Base-by-base conservation (phyloP, 768 basidiomycete species). In the Rhodotorula sphaerocarpa region DNA sequence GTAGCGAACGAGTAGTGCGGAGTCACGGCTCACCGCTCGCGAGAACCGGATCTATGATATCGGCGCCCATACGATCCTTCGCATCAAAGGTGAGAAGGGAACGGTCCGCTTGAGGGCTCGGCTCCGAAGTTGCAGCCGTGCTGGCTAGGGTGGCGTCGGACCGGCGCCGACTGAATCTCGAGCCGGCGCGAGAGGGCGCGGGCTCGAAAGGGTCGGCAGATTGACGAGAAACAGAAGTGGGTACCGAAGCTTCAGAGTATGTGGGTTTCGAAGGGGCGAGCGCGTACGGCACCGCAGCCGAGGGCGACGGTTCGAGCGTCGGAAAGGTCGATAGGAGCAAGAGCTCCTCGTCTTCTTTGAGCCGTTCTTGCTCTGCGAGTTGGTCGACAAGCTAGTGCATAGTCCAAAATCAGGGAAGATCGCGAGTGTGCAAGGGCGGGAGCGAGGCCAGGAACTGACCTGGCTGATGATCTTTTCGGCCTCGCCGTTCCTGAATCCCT, bases 381-480 rank as follows among this genome's bases (percentile, higher is more conserved):
- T 67, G 66, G 39, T 67, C 66, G 50, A 67, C 66, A 20, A 67
- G 57, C 52, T 57, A 16, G 36, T 39, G 36, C 36, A 16, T 16
- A 39, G n/a, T n/a, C n/a, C n/a, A n/a, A n/a, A n/a, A n/a, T n/a
- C n/a, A n/a, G n/a, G n/a, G n/a, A n/a, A n/a, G n/a, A n/a, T n/a
- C n/a, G n/a, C n/a, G n/a, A n/a, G n/a, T n/a, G n/a, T n/a, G n/a
- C n/a, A n/a, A n/a, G n/a, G n/a, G n/a, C n/a, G n/a, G n/a, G n/a
- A n/a, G n/a, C n/a, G n/a, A n/a, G n/a, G n/a, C n/a, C n/a, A n/a
- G n/a, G n/a, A n/a, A n/a, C 36, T 7, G 18, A 5, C 47, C 53
- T 66, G 65, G 12, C 44, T 48, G 50, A 67, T 67, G 58, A 67
- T 63, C 58, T 67, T 67, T 34, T 67, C 66, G 1, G 66, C 66